A percentile compares a stretch with the other conserved stretches of the same genome.
phyloP scores from a whole-genome alignment of 768 basidiomycete species.

The Chlorophyllum brunneum region DNA sequence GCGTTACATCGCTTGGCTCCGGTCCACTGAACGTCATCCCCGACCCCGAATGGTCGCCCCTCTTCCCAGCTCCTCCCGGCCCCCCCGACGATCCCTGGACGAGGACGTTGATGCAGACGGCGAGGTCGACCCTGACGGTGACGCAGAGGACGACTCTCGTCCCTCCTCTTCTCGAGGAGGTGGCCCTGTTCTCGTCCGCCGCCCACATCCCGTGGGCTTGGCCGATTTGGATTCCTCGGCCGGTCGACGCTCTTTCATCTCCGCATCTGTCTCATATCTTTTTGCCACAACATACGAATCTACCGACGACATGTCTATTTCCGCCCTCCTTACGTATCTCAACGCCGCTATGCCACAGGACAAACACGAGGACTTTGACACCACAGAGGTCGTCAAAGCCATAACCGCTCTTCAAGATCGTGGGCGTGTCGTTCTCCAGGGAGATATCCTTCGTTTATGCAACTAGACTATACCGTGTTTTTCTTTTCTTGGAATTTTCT shows the following conservation, averaged over 20 bases:
- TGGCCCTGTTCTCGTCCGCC: slow-evolving; percentile 19
- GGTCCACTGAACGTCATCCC: neutral
- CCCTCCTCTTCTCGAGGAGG: neutral
- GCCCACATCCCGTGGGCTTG: slow-evolving; percentile 35
- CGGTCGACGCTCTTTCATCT: slow-evolving; percentile 57
- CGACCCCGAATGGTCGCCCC: neutral
- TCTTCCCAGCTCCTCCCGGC: neutral
- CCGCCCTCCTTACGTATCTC: slow-evolving; percentile 63
- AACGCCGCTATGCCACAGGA: slow-evolving; percentile 75
- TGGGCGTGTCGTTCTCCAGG: slow-evolving; percentile 47
- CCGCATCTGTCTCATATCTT: slow-evolving; percentile 57
- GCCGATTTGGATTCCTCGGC: slow-evolving; percentile 58
- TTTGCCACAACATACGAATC: slow-evolving; percentile 65
- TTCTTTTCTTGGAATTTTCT: neutral
- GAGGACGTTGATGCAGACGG: slow-evolving; percentile 27
- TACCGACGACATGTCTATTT: slow-evolving; percentile 67
- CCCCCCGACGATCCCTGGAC: slow-evolving; percentile 10
- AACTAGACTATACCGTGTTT: neutral
- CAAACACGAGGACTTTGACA: slow-evolving; percentile 82
- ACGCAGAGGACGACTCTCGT: slow-evolving; percentile 17
- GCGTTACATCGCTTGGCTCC: slow-evolving; percentile 14
- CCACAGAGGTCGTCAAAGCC: slow-evolving; percentile 58
- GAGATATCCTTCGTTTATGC: slow-evolving; percentile 33
- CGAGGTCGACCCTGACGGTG: slow-evolving; percentile 27
- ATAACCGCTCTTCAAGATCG: slow-evolving; percentile 43